These are phyloP conservation scores for Daldinia sp. DNA, from an alignment of 2,329 filamentous ascomycete species.

Conservation along the genomic window DNA sequence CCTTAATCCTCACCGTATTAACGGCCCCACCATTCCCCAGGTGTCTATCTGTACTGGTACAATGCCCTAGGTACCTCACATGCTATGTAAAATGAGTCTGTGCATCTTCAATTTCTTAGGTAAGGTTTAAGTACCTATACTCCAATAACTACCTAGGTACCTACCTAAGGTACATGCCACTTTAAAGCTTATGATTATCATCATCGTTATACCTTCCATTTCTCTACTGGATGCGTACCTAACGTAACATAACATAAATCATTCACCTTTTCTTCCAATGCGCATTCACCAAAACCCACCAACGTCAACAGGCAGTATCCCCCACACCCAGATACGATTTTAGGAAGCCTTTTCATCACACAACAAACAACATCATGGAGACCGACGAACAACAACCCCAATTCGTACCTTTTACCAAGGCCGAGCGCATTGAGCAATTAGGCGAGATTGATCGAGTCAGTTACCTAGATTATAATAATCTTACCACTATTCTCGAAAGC, in stretches of 20 bases:
- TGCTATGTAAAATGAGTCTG: too few relatives aligned
- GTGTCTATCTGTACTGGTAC: background rate
- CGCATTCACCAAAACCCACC: background rate
- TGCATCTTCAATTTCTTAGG: background rate
- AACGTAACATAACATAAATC: too few relatives aligned
- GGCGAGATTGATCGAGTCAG: slow-evolving; percentile 79
- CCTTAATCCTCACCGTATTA: too few relatives aligned
- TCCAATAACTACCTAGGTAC: background rate
- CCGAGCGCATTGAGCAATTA: slow-evolving; percentile 84
- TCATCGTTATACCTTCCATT: too few relatives aligned
- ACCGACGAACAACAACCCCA: slow-evolving; percentile 44
- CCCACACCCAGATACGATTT: background rate
- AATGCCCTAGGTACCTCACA: background rate
- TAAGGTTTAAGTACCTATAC: background rate
- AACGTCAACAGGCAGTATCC: background rate
- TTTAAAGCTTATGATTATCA: background rate
- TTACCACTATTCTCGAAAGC: slow-evolving; percentile 1
- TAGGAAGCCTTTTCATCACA: background rate
- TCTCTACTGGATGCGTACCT: too few relatives aligned
- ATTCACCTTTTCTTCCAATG: background rate
- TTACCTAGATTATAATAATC: slow-evolving; percentile 5
- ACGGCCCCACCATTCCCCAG: background rate
- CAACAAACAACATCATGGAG: slow-evolving; percentile 35
- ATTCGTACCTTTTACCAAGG: slow-evolving; percentile 72
- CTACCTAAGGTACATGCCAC: too few relatives aligned